phyloP scores from a whole-genome alignment of 2,329 filamentous ascomycete species.

The Phaeomoniella chlamydospora region DNA sequence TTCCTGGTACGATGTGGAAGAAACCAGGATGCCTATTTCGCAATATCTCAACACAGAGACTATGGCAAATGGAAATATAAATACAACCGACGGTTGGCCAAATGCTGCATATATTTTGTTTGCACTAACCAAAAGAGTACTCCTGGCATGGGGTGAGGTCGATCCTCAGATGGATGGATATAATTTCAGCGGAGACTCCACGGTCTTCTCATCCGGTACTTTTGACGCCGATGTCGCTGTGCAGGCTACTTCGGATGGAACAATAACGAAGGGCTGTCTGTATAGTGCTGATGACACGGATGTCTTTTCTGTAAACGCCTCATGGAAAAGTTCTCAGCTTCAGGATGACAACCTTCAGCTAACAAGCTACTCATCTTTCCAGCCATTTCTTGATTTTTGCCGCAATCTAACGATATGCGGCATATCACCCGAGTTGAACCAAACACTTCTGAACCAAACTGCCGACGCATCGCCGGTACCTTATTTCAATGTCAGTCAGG shows the following conservation, averaged over 20 bases:
- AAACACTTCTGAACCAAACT: constrained; percentile 35
- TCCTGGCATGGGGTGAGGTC: constrained; percentile 40
- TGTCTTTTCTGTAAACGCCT: constrained; percentile 33
- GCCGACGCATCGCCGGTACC: constrained; percentile 27
- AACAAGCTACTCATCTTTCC: constrained; percentile 12
- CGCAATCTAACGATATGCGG: constrained; percentile 39
- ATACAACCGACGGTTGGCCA: constrained; percentile 49
- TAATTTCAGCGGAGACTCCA: constrained; percentile 35
- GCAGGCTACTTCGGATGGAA: constrained; percentile 19
- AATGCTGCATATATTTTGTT: constrained; percentile 45
- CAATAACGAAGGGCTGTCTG: constrained; percentile 38
- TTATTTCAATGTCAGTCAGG: constrained; percentile 37
- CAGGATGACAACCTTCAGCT: constrained; percentile 2
- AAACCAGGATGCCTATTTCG: constrained; percentile 22
- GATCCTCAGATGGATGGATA: constrained; percentile 44
- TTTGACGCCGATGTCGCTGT: constrained; percentile 1
- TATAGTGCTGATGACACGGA: constrained; percentile 26
- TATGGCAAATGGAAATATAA: constrained; percentile 16
- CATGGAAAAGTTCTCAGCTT: constrained; percentile 31
- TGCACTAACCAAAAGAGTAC: constrained; percentile 34
- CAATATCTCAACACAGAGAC: constrained; percentile 33
- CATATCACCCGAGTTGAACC: constrained; percentile 44
- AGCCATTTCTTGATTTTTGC: constrained; percentile 15
- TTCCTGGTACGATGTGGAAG: constrained; percentile 39
- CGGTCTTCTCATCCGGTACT: constrained; percentile 35